Evolutionary conservation across 306 rosid genomes (phyloP), one percentile per base, ranked within the genome.

Genomic region (Quercus gilva): DNA sequence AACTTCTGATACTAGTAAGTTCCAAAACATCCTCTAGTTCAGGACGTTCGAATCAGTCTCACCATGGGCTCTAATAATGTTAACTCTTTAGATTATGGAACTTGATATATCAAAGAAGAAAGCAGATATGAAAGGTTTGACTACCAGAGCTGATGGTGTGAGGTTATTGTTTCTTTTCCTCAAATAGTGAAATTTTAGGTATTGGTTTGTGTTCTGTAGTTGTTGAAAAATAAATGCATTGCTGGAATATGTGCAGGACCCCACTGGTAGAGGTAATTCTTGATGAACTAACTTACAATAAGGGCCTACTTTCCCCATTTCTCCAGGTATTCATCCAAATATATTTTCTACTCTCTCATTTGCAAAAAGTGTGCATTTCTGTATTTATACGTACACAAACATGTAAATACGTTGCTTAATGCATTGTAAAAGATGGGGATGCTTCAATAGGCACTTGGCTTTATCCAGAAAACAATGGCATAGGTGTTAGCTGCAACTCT

Each of bases 271-370:
- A 91, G 85, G 84, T 94, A 80, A 80, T 92, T 83, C 85, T 92
- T 33, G 97, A 92, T 78, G 95, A 91, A 83, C 86, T 94, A 74
- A 89, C 94, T 64, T 94, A 94, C 89, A 80, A 73, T 86, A 74
- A 77, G 53, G 88, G 86, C 78, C 77, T 73, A 71, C 52, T 92
- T 58, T 85, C 84, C 23, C 76, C 84, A 59, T 92, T 94, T 87
- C 89, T 94, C 76, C 93, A 92, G 99, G 99, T 94, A 77, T 49
- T 56, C 25, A 25, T 73, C 55, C 59, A 33, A 63, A 80, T 59
- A 26, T 28, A 61, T 78, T 60, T 61, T 55, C 60, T 76, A 45
- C 23, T 67, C 28, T 74, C 68, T 37, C 61, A 72, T 70, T 71
- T 12, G 5, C 65, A 49, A 49, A 12, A 10, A 49, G 17, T 12